Evolutionary conservation across 140 eudicot genomes (phyloP), one percentile per base, ranked within the genome.

Genomic region (Erigeron philadelphicus): DNA sequence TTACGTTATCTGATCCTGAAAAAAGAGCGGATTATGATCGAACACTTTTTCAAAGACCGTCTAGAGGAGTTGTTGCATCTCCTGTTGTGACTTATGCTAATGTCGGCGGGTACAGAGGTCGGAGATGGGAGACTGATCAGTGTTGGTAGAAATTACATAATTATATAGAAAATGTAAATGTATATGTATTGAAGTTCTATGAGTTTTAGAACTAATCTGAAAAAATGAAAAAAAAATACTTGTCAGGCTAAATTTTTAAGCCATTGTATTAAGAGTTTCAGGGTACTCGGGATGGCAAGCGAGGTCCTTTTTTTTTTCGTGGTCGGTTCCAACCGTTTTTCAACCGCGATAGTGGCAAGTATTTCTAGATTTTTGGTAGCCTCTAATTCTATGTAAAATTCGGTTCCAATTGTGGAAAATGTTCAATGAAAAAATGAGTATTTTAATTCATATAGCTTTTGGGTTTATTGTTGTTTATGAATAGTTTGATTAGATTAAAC

Each of bases 101-200:
- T 15, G 25, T 5, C 3, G 5, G 64, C 3, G 81, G 74, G 7
- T 68, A 62, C 31, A 18, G 13, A 10, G 11, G 80, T 58, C 78
- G 83, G 61, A 75, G 74, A 43, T 88, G 96, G 96, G 96, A 84
- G 73, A 88, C 94, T 25, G 96, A 89, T 50, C 96, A 89, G 78
- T 89, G 96, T 71, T 89, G 96, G 96, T 88, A 88, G 83, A 66
- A 18, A 16, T 45, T 13, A 0, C 7, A 46, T 49, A 11, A 9
- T 21, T 23, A 21, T 21, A 40, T 41, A 38, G 9, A 41, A 48
- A 61, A 17, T 60, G 66, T 58, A 61, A 72, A 44, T 71, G 13
- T 61, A 64, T 8, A 71, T 23, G 35, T 35, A 8, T 49, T 47
- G 18, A 68, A 15, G 25, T 9, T 50, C 8, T 43, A 17, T 11